phyloP scores from a whole-genome alignment of 352 stramenopile genomes.

The Pythium rhizo-oryzae region DNA sequence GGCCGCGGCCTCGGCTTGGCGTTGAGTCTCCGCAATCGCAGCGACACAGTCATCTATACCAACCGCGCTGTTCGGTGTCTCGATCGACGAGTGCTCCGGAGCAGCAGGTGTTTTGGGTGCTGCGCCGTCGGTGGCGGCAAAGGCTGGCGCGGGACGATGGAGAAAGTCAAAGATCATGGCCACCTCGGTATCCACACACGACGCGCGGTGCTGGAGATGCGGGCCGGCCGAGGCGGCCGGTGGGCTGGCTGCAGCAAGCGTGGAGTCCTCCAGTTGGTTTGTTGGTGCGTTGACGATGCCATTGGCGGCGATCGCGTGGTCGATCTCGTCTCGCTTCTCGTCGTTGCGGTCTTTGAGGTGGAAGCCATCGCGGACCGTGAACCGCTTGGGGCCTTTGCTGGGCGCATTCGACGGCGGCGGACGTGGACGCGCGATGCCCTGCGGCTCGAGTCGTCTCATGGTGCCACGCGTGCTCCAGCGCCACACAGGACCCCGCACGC shows the following conservation, averaged over 20 bases:
- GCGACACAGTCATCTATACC: neutral
- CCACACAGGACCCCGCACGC: too few species aligned
- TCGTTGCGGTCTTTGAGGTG: constrained; percentile 65
- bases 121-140: neutral
- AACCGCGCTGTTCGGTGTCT: neutral
- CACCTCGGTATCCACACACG: constrained; percentile 23
- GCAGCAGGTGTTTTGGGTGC: neutral
- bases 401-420: neutral
- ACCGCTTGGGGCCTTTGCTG: constrained; percentile 36
- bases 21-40: neutral
- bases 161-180: constrained; percentile 33
- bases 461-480: neutral
- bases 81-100: too few species aligned
- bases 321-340: constrained; percentile 44
- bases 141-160: constrained; percentile 20
- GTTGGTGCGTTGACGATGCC: neutral
- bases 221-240: too few species aligned
- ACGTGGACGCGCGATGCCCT: neutral
- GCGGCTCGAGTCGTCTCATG: neutral
- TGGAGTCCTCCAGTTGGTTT: constrained; percentile 14
- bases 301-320: constrained; percentile 35
- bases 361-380: constrained; percentile 75
- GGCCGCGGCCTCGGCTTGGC: constrained; percentile 26
- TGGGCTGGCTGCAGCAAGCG: neutral
- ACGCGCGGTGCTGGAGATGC: neutral